These are phyloP conservation scores for Dendrobium huoshanense DNA, from an alignment of 106 monocot genomes.

Conservation along the genomic window DNA sequence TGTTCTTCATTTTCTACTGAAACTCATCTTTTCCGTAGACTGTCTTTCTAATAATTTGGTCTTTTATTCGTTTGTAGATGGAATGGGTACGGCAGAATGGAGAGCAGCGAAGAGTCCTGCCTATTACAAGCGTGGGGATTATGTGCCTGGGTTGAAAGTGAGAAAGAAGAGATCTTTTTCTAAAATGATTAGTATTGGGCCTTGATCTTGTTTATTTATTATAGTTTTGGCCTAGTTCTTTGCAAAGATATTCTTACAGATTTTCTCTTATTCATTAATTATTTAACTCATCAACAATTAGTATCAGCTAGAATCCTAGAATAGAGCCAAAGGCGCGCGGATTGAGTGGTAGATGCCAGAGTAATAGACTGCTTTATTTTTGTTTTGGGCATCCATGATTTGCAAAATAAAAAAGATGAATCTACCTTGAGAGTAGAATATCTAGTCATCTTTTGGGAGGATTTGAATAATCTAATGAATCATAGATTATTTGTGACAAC, in stretches of 20 bases:
- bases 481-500: too few species aligned
- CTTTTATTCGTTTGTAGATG: conserved; percentile 30
- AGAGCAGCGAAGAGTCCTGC: conserved; percentile 85
- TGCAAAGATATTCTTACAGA: neutral
- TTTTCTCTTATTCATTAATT: neutral
- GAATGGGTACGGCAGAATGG: conserved; percentile 93
- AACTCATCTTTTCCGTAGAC: neutral
- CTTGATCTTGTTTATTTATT: neutral
- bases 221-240: neutral
- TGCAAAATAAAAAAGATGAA: neutral
- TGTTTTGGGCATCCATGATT: neutral
- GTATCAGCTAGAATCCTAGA: neutral
- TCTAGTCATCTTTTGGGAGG: neutral
- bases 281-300: neutral
- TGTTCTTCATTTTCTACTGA: neutral
- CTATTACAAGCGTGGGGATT: conserved; percentile 91
- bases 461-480: too few species aligned
- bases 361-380: too few species aligned
- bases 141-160: conserved; percentile 85
- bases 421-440: neutral
- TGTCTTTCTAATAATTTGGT: neutral
- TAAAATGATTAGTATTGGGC: neutral
- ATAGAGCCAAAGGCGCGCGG: neutral
- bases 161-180: neutral
- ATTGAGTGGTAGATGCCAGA: too few species aligned